Evolutionary conservation across 495 filamentous ascomycete genomes (phyloP).

Genomic region (Aspergillus conjunctus): DNA sequence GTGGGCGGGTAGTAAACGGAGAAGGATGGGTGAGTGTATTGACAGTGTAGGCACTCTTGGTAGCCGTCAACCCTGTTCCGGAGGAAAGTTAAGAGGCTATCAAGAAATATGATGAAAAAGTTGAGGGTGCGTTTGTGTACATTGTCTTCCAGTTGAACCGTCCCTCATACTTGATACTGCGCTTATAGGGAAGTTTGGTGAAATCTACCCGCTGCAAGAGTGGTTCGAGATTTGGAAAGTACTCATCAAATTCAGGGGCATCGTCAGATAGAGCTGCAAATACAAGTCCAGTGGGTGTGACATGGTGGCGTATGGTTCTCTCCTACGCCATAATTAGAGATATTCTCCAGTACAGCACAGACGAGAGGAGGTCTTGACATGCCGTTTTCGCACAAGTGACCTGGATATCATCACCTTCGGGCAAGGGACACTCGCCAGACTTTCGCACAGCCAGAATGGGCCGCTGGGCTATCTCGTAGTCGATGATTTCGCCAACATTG

Average conservation of each 20-base stretch:
- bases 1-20: constrained; percentile 60
- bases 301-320: constrained; percentile 42
- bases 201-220: constrained; percentile 57
- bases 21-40: constrained; percentile 65
- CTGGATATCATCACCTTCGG: constrained; percentile 39
- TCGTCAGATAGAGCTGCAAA: constrained; percentile 56
- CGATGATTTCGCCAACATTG: constrained; percentile 44
- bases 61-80: constrained; percentile 58
- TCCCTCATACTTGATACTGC: constrained; percentile 59
- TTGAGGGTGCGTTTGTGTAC: constrained; percentile 30
- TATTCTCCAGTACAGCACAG: not conserved
- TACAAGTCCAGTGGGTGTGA: constrained; percentile 57
- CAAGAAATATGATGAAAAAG: not conserved
- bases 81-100: not conserved
- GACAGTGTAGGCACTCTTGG: constrained; percentile 65
- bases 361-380: constrained; percentile 2
- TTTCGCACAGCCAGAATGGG: constrained; percentile 47
- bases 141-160: constrained; percentile 68
- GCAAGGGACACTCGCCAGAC: constrained; percentile 34
- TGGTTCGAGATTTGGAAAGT: constrained; percentile 56
- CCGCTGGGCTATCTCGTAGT: constrained; percentile 60
- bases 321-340: constrained; percentile 23
- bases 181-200: constrained; percentile 55
- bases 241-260: constrained; percentile 56
- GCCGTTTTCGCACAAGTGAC: constrained; percentile 44